Percentiles rank a stretch among this genome's conserved stretches.
Evolutionary conservation across 345 rosid genomes (phyloP).

Genomic region (Cardamine resedifolia): DNA sequence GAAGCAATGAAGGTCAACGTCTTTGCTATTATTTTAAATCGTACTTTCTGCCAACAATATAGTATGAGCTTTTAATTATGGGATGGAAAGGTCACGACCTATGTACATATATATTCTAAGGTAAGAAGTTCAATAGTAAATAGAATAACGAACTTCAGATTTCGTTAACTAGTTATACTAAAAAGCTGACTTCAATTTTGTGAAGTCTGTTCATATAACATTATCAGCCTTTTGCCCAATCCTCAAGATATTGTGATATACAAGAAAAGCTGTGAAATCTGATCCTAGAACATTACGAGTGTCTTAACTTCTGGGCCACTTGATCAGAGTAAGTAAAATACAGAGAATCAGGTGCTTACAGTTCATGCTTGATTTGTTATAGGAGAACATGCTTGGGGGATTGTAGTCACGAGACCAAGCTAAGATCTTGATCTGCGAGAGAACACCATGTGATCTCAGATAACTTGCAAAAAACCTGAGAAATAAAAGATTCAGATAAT

Average conservation of each 20-base stretch:
- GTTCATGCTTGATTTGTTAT: not conserved
- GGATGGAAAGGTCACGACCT: not conserved
- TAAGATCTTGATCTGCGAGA: not conserved
- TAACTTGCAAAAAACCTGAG: not conserved
- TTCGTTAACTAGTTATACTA: not conserved
- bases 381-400: not conserved
- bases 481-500: not conserved
- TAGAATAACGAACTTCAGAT: not conserved
- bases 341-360: conserved; percentile 9
- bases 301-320: not conserved
- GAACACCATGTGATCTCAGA: not conserved
- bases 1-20: not conserved
- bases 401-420: not conserved
- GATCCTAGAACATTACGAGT: not conserved
- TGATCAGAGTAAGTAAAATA: too few species aligned
- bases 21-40: not conserved
- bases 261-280: not conserved
- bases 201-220: not conserved
- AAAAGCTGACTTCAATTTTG: not conserved
- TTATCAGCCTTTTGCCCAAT: not conserved
- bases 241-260: not conserved
- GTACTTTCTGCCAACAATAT: not conserved
- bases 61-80: not conserved
- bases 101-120: not conserved
- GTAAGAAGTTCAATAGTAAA: not conserved